Base-by-base conservation (phyloP, 148 eudicot genomes). In the Talinum fruticosum region DNA sequence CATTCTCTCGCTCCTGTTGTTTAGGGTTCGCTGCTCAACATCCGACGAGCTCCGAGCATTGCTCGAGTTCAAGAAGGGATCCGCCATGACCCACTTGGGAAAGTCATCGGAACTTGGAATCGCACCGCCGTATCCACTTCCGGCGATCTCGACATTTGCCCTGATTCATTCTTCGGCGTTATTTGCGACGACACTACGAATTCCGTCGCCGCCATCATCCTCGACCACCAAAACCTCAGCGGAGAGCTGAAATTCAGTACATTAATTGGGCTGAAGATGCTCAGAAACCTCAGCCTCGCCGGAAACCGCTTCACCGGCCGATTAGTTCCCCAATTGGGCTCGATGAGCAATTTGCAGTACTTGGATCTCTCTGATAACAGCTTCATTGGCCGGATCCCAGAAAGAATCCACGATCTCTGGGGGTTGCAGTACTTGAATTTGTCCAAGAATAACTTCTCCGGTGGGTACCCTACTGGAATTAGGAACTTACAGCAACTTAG, bases 61-160 rank as follows among this genome's bases (percentile, higher is more conserved):
- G 0, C 85, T 93, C 32, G 99, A 96, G 87, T 96, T 96, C 91
- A 88, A 69, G 30, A 96, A 96, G 70, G 99, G 72, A 89, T 96
- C 80, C 75, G 67, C 35, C 15, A 4, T 6, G 99, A 96, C 83
- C 99, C 97, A 2, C 36, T 67, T 2, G 69, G 73, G 0, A 84
- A 79, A 69, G 72, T 94, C 62, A 33, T 33, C 54, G 23, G 30
- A 16, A 33, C 97, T 0, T 96, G 99, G 99, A 83, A 66, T 36
- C 66, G 57, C 4, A 65, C 80, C 3, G 51, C 81, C 15, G 74
- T 76, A 0, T 61, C 81, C 1, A 59, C 79, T 5, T 75, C 73
- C 41, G 54, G 86, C 69, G 89, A 83, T 81, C 84, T 79, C 10
- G 85, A 84, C 44, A 45, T 80, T 5, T 93, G 97, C 69, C 90